Conservation (phyloP, 2,329 filamentous ascomycete genomes). For the Xylaria sp. region DNA sequence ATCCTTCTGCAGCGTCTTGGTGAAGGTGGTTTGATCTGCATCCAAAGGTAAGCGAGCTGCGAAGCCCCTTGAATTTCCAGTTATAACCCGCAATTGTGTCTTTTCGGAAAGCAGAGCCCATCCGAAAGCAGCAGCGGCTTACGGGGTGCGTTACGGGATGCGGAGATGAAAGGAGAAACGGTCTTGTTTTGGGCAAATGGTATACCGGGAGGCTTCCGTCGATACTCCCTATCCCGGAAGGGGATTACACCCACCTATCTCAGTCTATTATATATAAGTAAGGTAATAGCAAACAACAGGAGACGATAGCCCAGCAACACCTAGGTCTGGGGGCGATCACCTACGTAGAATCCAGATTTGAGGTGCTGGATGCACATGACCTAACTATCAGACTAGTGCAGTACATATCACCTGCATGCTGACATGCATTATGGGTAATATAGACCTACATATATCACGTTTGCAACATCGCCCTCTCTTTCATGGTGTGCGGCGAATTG, state of each 20-base stretch:
- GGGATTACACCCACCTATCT: too few species aligned
- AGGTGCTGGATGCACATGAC: too few species aligned
- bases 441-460: neutral
- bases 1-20: constrained; percentile 2
- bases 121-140: neutral
- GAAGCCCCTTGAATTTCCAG: constrained; percentile 24
- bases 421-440: constrained; percentile 6
- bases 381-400: too few species aligned
- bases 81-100: neutral
- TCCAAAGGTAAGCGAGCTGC: constrained; percentile 22
- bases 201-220: neutral
- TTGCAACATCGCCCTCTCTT: neutral
- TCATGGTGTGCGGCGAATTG: neutral
- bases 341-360: too few species aligned
- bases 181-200: neutral
- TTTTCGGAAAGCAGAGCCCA: constrained; percentile 12
- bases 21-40: constrained; percentile 20
- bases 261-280: too few species aligned
- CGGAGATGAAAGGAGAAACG: neutral
- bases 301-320: too few species aligned
- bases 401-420: constrained; percentile 22
- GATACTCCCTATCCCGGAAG: neutral
- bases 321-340: too few species aligned
- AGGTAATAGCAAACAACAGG: too few species aligned
- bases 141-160: neutral